A percentile compares a stretch with the other conserved stretches of the same genome.
phyloP scores from a whole-genome alignment of 2,329 filamentous ascomycete species.

The Hypoxylon sp. region DNA sequence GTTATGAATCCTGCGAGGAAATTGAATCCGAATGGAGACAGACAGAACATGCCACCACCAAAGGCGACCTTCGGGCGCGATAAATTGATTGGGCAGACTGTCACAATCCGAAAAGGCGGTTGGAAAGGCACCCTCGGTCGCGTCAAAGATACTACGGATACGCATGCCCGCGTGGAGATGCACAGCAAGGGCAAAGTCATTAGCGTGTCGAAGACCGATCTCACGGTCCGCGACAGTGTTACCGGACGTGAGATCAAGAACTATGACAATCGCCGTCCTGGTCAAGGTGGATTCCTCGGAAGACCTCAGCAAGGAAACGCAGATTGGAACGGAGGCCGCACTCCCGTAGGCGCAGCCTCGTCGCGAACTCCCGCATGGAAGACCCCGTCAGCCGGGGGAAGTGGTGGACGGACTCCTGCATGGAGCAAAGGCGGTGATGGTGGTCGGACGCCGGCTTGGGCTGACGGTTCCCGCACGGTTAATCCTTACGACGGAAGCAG shows the following conservation, averaged over 20 bases:
- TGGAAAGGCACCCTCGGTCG: slow-evolving; percentile 96
- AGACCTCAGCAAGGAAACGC: slow-evolving; percentile 61
- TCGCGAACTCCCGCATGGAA: slow-evolving; percentile 86
- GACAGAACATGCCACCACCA: slow-evolving; percentile 75
- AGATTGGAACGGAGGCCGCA: slow-evolving; percentile 77
- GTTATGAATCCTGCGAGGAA: slow-evolving; percentile 94
- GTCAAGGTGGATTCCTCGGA: slow-evolving; percentile 56
- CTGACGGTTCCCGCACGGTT: slow-evolving; percentile 75
- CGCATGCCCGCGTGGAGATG: slow-evolving; percentile 88
- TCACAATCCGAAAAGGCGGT: slow-evolving; percentile 86
- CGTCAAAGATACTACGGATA: slow-evolving; percentile 93
- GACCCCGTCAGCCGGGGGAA: slow-evolving; percentile 67
- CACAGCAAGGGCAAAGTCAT: slow-evolving; percentile 96
- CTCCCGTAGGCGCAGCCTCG: slow-evolving; percentile 73
- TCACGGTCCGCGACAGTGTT: slow-evolving; percentile 88
- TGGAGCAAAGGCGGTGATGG: slow-evolving; percentile 71
- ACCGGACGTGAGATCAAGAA: slow-evolving; percentile 86
- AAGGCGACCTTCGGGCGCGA: slow-evolving; percentile 83
- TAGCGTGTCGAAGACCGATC: slow-evolving; percentile 82
- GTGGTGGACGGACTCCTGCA: slow-evolving; percentile 72
- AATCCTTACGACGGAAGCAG: slow-evolving; percentile 81
- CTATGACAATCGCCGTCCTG: slow-evolving; percentile 64
- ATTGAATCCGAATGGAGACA: slow-evolving; percentile 72
- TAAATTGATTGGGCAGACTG: slow-evolving; percentile 88
- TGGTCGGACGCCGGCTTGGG: slow-evolving; percentile 79